These are phyloP conservation scores for Aspergillus pseudoviridinutans DNA, from an alignment of 2,329 filamentous ascomycete genomes.

Conservation along the genomic window DNA sequence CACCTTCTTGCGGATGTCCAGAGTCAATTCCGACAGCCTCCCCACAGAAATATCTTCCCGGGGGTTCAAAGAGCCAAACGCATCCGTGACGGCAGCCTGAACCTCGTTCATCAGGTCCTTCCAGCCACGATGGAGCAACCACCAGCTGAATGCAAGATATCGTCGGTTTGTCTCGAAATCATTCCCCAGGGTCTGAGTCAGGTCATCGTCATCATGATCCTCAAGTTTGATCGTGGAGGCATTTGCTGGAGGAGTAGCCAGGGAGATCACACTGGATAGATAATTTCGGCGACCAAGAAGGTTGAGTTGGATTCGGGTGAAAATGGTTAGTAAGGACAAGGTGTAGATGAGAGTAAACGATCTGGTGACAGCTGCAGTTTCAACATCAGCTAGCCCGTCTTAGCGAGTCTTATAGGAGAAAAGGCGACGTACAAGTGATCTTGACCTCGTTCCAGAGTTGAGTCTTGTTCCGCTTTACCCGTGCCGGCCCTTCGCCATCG, in stretches of 20 bases:
- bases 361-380: conserved; percentile 70
- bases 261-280: conserved; percentile 87
- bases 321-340: conserved; percentile 78
- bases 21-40: conserved; percentile 71
- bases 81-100: conserved; percentile 77
- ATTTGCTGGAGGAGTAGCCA: conserved; percentile 71
- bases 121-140: conserved; percentile 90
- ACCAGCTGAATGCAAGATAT: conserved; percentile 97
- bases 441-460: conserved; percentile 98
- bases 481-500: conserved; percentile 43
- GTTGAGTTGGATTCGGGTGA: conserved; percentile 94
- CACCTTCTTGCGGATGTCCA: conserved; percentile 78
- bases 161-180: conserved; percentile 95
- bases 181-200: conserved; percentile 78
- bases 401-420: neutral
- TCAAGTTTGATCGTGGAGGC: conserved; percentile 79
- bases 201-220: conserved; percentile 90
- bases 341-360: conserved; percentile 92
- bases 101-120: conserved; percentile 76
- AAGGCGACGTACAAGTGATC: conserved; percentile 69
- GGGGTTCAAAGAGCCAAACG: conserved; percentile 84
- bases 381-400: neutral
- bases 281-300: conserved; percentile 93
- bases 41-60: conserved; percentile 82
- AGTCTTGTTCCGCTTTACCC: conserved; percentile 74